Percentiles rank a stretch among this genome's conserved stretches.
These are phyloP conservation scores for Babesia sp. DNA, from an alignment of 169 alveolate species.

Conservation along the genomic window DNA sequence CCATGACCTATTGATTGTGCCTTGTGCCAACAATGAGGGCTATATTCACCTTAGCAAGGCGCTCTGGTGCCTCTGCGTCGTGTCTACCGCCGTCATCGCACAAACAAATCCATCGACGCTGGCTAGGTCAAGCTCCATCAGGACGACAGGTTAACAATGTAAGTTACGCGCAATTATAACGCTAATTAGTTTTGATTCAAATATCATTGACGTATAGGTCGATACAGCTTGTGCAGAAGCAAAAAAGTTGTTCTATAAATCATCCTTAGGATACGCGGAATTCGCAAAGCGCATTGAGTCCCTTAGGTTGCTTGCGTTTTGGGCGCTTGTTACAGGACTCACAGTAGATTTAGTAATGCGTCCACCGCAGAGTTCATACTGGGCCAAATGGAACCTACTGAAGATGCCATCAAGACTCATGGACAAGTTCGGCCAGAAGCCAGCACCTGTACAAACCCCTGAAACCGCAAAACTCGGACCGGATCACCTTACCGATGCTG, in stretches of 20 bases:
- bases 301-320: slow-evolving; percentile 67
- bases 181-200: no score
- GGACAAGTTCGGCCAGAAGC: slow-evolving; percentile 14
- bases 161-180: no score
- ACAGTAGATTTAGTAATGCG: slow-evolving; percentile 63
- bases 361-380: slow-evolving; percentile 70
- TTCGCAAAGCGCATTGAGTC: slow-evolving; percentile 74
- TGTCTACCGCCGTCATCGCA: slow-evolving; percentile 33
- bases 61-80: not conserved
- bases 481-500: slow-evolving; percentile 63
- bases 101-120: slow-evolving; percentile 22
- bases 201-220: slow-evolving; percentile 14
- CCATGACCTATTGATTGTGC: not conserved
- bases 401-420: slow-evolving; percentile 45
- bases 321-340: slow-evolving; percentile 67
- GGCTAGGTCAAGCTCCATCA: slow-evolving; percentile 68
- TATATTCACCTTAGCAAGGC: not conserved
- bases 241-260: slow-evolving; percentile 62
- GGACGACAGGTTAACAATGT: slow-evolving; percentile 54
- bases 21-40: slow-evolving; percentile 3
- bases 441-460: not conserved
- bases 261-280: slow-evolving; percentile 63
- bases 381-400: slow-evolving; percentile 62
- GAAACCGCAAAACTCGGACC: slow-evolving; percentile 19
- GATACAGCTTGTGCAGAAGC: slow-evolving; percentile 71